These are phyloP conservation scores for Didymella pomorum DNA, from an alignment of 2,329 filamentous ascomycete species.

Conservation along the genomic window DNA sequence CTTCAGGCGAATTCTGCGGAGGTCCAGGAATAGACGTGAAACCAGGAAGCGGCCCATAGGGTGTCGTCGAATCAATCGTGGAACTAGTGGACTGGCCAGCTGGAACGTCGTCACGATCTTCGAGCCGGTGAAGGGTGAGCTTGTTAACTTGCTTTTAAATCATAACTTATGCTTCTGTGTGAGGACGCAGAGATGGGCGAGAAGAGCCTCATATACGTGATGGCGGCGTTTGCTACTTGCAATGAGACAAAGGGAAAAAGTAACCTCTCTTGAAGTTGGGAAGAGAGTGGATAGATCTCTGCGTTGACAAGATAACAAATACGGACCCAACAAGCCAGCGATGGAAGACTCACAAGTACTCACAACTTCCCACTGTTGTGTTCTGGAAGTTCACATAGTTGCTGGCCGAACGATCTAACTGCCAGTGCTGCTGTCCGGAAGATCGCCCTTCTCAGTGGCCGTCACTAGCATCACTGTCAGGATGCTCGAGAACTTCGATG, in stretches of 20 bases:
- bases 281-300: neutral
- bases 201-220: neutral
- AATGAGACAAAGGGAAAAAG: neutral
- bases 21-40: neutral
- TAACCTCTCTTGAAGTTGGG: neutral
- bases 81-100: neutral
- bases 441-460: too few relatives aligned
- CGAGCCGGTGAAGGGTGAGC: neutral
- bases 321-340: neutral
- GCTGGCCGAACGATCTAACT: too few relatives aligned
- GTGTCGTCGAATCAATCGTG: neutral
- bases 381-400: too few relatives aligned
- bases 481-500: neutral
- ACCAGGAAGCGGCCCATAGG: neutral
- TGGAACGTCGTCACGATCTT: neutral
- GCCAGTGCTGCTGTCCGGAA: too few relatives aligned
- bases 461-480: neutral
- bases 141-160: neutral
- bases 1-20: neutral
- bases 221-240: neutral
- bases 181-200: neutral
- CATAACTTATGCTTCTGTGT: neutral
- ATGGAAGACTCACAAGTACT: too few relatives aligned
- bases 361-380: too few relatives aligned
- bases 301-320: neutral